Conservation (phyloP, 2,329 filamentous ascomycete species). For the Exserohilum turcica region DNA sequence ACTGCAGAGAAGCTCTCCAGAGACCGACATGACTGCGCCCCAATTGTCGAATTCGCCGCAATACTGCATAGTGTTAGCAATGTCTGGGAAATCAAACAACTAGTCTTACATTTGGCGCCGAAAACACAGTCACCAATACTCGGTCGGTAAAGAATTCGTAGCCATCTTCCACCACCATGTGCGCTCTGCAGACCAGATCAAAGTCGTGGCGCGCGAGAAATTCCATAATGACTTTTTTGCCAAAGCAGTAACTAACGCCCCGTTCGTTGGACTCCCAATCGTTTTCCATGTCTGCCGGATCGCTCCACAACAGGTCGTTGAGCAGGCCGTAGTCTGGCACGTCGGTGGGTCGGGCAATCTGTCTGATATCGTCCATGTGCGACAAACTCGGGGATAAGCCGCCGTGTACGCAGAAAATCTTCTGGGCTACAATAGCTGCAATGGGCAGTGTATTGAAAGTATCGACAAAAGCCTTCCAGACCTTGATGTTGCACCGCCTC, state of each 20-base stretch:
- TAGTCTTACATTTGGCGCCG: slow-evolving; percentile 88
- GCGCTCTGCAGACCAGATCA: slow-evolving; percentile 92
- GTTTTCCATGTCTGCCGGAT: slow-evolving; percentile 95
- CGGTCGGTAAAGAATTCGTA: slow-evolving; percentile 99
- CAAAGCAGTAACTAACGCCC: slow-evolving; percentile 97
- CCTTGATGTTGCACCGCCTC: slow-evolving; percentile 97
- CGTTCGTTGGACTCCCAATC: slow-evolving; percentile 98
- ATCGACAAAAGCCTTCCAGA: slow-evolving; percentile 98
- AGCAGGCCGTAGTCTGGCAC: slow-evolving; percentile 95
- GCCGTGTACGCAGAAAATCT: slow-evolving; percentile 97
- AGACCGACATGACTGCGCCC: slow-evolving; percentile 99
- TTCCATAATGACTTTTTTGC: slow-evolving; percentile 96
- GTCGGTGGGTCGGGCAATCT: slow-evolving; percentile 93
- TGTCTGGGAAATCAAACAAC: neutral
- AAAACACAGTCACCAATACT: slow-evolving; percentile 94
- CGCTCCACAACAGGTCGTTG: slow-evolving; percentile 95
- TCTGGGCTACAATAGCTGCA: slow-evolving; percentile 93
- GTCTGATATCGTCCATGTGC: slow-evolving; percentile 98
- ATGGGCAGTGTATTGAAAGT: slow-evolving; percentile 96
- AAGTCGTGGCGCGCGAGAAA: slow-evolving; percentile 95
- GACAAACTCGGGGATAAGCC: slow-evolving; percentile 88
- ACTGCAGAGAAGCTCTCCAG: slow-evolving; percentile 88
- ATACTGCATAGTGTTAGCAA: slow-evolving; percentile 64
- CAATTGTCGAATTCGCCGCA: slow-evolving; percentile 99
- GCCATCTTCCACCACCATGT: slow-evolving; percentile 99